Conservation (phyloP, 192 early-diverging fungal species). For the Pilaira anomala region DNA sequence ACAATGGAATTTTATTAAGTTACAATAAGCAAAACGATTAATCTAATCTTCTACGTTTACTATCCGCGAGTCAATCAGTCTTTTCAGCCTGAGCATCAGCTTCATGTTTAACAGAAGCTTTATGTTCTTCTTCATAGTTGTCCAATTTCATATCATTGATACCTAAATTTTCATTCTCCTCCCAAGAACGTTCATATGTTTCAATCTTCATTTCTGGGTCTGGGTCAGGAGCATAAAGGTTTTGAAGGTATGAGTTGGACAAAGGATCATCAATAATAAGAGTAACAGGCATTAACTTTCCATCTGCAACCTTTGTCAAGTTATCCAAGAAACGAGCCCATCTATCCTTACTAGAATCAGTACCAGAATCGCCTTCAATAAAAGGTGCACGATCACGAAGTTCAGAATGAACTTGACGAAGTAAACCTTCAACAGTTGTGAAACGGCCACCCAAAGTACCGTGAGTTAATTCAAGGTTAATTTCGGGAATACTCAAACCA, state of each 20-base stretch:
- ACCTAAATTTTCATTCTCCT: conserved; percentile 85
- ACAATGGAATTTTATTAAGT: no score
- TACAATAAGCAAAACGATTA: not conserved
- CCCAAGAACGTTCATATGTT: conserved; percentile 81
- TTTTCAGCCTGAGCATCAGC: not conserved
- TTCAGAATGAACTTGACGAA: conserved; percentile 87
- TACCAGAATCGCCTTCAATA: conserved; percentile 66
- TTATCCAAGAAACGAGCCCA: conserved; percentile 70
- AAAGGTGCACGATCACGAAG: conserved; percentile 64
- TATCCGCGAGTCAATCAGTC: conserved; percentile 10
- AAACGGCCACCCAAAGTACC: conserved; percentile 94
- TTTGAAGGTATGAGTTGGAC: conserved; percentile 87
- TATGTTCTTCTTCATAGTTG: conserved; percentile 49
- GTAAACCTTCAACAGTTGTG: conserved; percentile 91
- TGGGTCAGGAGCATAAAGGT: conserved; percentile 89
- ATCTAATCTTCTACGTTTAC: conserved; percentile 8
- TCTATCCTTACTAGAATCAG: conserved; percentile 44
- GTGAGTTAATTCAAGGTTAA: conserved; percentile 77
- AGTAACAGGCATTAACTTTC: conserved; percentile 51
- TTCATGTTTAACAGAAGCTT: not conserved
- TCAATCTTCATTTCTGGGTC: conserved; percentile 93
- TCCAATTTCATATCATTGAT: conserved; percentile 87
- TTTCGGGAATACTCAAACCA: conserved; percentile 84
- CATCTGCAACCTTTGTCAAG: conserved; percentile 63
- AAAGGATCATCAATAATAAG: conserved; percentile 90